A percentile compares a stretch with the other conserved stretches of the same genome.
Evolutionary conservation across 176 grass and related monocot genomes (phyloP).

Genomic region (Poa annua): DNA sequence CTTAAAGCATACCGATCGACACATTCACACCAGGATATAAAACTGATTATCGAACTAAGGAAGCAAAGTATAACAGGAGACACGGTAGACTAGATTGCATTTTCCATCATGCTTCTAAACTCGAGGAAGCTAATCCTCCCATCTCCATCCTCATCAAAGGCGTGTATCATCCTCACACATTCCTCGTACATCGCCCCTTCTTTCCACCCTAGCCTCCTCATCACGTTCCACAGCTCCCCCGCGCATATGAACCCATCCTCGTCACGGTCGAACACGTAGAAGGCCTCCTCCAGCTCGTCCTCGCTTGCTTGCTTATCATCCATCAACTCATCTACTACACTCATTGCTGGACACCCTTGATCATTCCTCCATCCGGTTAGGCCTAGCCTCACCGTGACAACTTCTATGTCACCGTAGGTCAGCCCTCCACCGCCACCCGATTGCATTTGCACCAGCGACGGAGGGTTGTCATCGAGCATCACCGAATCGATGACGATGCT

Average conservation of each 20-base stretch:
- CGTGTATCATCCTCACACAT: slow-evolving; percentile 37
- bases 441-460: neutral
- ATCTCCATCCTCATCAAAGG: slow-evolving; percentile 40
- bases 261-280: slow-evolving; percentile 47
- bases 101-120: slow-evolving; percentile 55
- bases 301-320: neutral
- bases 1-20: no score
- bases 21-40: neutral
- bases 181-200: slow-evolving; percentile 39
- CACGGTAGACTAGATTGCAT: neutral
- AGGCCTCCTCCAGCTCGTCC: slow-evolving; percentile 48
- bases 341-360: neutral
- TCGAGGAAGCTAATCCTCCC: slow-evolving; percentile 46
- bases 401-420: neutral
- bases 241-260: slow-evolving; percentile 53
- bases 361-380: neutral
- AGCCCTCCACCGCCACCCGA: neutral
- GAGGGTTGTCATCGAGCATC: neutral
- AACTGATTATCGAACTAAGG: neutral
- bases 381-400: slow-evolving; percentile 6
- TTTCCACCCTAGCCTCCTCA: slow-evolving; percentile 43
- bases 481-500: neutral
- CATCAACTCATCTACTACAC: neutral
- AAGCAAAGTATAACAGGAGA: no score
- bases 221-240: slow-evolving; percentile 45